phyloP scores from a whole-genome alignment of 371 early-diverging fungal genomes.

The Mortierella sp. region DNA sequence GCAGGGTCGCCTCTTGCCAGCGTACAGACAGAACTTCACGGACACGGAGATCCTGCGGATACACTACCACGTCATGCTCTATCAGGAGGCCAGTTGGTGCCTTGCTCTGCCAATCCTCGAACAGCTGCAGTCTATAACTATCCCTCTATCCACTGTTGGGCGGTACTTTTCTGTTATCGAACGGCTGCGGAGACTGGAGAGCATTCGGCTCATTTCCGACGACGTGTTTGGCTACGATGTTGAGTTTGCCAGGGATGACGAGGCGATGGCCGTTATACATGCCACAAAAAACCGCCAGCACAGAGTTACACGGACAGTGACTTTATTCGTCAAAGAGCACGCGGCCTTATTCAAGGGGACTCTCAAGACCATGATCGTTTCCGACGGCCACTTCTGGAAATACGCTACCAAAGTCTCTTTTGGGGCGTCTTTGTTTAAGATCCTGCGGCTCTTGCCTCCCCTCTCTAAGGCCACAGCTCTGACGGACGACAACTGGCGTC shows the following conservation, averaged over 20 bases:
- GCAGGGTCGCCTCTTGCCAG: neutral
- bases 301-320: neutral
- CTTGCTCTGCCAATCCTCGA: neutral
- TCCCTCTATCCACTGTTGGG: neutral
- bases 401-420: neutral
- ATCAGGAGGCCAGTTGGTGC: neutral
- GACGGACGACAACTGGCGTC: neutral
- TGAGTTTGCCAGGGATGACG: neutral
- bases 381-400: neutral
- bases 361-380: neutral
- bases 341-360: neutral
- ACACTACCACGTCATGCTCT: neutral
- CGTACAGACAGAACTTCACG: neutral
- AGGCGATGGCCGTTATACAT: too few relatives aligned
- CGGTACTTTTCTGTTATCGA: neutral
- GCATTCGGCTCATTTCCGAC: neutral
- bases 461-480: neutral
- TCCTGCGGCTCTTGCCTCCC: neutral
- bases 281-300: too few relatives aligned
- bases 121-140: neutral
- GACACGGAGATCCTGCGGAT: neutral
- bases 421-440: neutral
- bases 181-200: neutral
- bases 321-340: neutral
- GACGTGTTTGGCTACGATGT: neutral